Percentiles rank a stretch among this genome's conserved stretches.
Conservation (phyloP, 495 filamentous ascomycete species). For the Tuber microsphaerosporum region DNA sequence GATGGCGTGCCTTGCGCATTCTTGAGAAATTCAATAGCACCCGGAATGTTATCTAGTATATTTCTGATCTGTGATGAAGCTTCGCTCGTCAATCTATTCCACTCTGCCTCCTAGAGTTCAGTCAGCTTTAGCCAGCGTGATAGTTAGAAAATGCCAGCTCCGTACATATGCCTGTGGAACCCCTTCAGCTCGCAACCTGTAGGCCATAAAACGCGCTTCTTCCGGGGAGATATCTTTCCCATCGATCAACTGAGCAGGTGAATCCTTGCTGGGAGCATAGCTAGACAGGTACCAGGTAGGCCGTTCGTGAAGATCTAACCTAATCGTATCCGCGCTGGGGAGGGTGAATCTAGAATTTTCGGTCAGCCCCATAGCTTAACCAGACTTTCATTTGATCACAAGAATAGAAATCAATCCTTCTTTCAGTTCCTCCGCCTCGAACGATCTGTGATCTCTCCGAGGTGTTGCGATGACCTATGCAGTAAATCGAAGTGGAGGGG, state of each 20-base stretch:
- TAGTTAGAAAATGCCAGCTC: not conserved
- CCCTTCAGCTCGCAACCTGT: conserved; percentile 32
- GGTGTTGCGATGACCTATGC: not conserved
- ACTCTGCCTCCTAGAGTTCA: conserved; percentile 25
- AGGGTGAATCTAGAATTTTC: conserved; percentile 22
- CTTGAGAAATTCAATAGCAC: conserved; percentile 36
- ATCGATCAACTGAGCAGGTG: conserved; percentile 40
- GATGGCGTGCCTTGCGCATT: conserved; percentile 30
- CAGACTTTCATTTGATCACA: not conserved
- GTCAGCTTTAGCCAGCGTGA: conserved; percentile 12
- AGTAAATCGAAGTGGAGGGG: not conserved
- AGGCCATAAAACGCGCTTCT: conserved; percentile 37
- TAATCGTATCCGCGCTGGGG: conserved; percentile 35
- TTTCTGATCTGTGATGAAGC: conserved; percentile 36
- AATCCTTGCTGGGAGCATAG: conserved; percentile 41
- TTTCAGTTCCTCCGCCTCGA: not conserved
- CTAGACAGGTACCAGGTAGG: conserved; percentile 40
- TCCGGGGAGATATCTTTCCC: conserved; percentile 40
- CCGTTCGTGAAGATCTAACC: conserved; percentile 33
- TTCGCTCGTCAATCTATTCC: conserved; percentile 30
- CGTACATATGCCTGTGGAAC: conserved; percentile 30
- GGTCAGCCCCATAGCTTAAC: not conserved
- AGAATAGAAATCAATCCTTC: not conserved
- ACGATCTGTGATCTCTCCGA: not conserved
- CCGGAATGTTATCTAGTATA: conserved; percentile 34